Base-by-base conservation (phyloP, 2,329 filamentous ascomycete species). In the Apiospora phragmitis region DNA sequence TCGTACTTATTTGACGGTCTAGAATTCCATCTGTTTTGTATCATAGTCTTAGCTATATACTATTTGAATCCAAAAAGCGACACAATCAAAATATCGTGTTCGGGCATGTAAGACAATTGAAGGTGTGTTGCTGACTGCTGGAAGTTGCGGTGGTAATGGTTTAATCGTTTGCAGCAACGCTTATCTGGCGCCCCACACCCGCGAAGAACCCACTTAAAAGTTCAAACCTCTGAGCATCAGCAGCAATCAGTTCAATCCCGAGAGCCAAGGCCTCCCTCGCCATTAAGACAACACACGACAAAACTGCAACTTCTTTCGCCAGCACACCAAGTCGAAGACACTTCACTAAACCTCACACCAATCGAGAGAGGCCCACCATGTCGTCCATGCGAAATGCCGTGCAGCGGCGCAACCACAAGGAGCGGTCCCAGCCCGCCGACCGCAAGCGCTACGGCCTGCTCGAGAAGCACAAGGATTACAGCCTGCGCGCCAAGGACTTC, bases 401-500 rank as follows among this genome's bases (percentile, higher is more conserved):
- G 24, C 68, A 65, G 26, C 43, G 62, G 68, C 68, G 68, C 47
- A 69, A 68, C 75, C 95, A 98, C 83, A 90, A 92, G 76, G 96
- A 98, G 87, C 92, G 96, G 77, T 93, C 93, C 45, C 96, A 98
- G 81, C 93, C 95, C 51, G 83, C 90, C 73, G 93, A 95, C 79
- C 93, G 96, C 69, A 86, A 91, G 74, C 94, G 94, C 85, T 94
- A 94, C 83, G 96, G 96, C 74, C 89, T 98, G 29, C 91, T 98
- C 72, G 96, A 98, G 82, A 98, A 99, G 85, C 93, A 96, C 87
- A 98, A 98, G 86, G 90, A 92, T 79, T 92, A 92, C 81, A 85
- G 87, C 65, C 87, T 90, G 68, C 89, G 91, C 72, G 89, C 90
- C 35, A 84, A 86, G 74, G 90, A 92, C 79, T 90, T 89, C 85